Evolutionary conservation across 2,329 filamentous ascomycete genomes (phyloP).

Genomic region (Colletotrichum eremochloae): DNA sequence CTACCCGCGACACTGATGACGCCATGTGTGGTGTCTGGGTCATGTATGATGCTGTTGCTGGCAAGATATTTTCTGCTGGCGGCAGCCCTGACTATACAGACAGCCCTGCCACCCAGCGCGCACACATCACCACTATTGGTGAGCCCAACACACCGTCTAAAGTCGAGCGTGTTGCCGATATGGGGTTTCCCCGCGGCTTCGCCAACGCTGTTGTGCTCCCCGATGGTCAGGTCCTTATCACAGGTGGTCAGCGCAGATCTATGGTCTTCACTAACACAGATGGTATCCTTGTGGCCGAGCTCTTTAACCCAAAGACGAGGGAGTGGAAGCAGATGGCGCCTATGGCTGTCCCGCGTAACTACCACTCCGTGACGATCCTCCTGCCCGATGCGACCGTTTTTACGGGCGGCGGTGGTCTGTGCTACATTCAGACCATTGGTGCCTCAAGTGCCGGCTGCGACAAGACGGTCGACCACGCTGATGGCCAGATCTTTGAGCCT

Average conservation of each 20-base stretch:
- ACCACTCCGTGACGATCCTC: slow-evolving; percentile 64
- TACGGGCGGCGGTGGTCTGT: slow-evolving; percentile 66
- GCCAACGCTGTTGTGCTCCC: slow-evolving; percentile 63
- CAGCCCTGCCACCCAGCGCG: slow-evolving; percentile 56
- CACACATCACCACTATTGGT: slow-evolving; percentile 64
- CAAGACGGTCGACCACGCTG: slow-evolving; percentile 63
- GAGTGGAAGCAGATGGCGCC: slow-evolving; percentile 54
- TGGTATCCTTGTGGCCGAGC: slow-evolving; percentile 57
- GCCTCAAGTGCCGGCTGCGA: slow-evolving; percentile 50
- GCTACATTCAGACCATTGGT: slow-evolving; percentile 48
- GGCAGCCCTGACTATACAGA: slow-evolving; percentile 62
- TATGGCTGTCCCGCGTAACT: slow-evolving; percentile 59
- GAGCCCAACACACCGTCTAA: slow-evolving; percentile 44
- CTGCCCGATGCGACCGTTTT: slow-evolving; percentile 65
- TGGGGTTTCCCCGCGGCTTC: slow-evolving; percentile 57
- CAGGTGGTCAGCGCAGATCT: slow-evolving; percentile 60
- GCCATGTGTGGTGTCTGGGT: slow-evolving; percentile 69
- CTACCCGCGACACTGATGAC: slow-evolving; percentile 56
- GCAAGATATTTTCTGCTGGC: slow-evolving; percentile 68
- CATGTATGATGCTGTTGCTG: slow-evolving; percentile 71
- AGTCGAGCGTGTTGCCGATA: slow-evolving; percentile 49
- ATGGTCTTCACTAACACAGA: slow-evolving; percentile 60
- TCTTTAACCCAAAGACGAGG: slow-evolving; percentile 59
- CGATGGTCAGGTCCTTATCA: slow-evolving; percentile 61
- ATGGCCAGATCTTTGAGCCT: slow-evolving; percentile 68